A percentile compares a stretch with the other conserved stretches of the same genome.
Evolutionary conservation across 2,329 filamentous ascomycete species (phyloP).

Genomic region (Akanthomyces muscarius): DNA sequence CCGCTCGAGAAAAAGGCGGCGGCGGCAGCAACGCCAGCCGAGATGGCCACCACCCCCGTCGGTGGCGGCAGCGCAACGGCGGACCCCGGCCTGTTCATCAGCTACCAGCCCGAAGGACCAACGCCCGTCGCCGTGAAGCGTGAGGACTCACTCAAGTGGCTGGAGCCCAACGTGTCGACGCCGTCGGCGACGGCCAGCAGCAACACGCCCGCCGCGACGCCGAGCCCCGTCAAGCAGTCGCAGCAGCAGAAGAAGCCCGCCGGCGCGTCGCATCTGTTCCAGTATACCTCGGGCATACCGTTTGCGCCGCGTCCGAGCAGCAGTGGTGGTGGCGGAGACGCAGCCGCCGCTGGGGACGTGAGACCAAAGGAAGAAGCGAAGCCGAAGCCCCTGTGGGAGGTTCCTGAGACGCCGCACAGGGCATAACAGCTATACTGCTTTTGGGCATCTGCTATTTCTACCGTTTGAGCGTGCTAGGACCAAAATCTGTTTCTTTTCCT

Average conservation of each 20-base stretch:
- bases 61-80: slow-evolving; percentile 18
- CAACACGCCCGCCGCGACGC: slow-evolving; percentile 29
- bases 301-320: slow-evolving; percentile 36
- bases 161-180: slow-evolving; percentile 45
- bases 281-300: slow-evolving; percentile 43
- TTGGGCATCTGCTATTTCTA: not conserved
- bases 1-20: slow-evolving; percentile 7
- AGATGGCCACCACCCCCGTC: not conserved
- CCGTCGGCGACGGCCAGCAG: slow-evolving; percentile 24
- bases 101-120: slow-evolving; percentile 54
- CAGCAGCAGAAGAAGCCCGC: not conserved
- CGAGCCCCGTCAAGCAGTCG: slow-evolving; percentile 30
- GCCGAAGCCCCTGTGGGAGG: slow-evolving; percentile 2
- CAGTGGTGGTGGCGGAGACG: not conserved
- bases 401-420: slow-evolving; percentile 28
- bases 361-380: not conserved
- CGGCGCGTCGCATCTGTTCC: slow-evolving; percentile 26
- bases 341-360: not conserved
- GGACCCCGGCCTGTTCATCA: slow-evolving; percentile 44
- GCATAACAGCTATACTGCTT: not conserved
- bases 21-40: not conserved
- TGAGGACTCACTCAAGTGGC: slow-evolving; percentile 45
- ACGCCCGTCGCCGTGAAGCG: slow-evolving; percentile 34
- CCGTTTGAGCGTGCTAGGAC: not conserved
- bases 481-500: not conserved